phyloP scores from a whole-genome alignment of 2,329 filamentous ascomycete genomes.

The Colletotrichum sp. region DNA sequence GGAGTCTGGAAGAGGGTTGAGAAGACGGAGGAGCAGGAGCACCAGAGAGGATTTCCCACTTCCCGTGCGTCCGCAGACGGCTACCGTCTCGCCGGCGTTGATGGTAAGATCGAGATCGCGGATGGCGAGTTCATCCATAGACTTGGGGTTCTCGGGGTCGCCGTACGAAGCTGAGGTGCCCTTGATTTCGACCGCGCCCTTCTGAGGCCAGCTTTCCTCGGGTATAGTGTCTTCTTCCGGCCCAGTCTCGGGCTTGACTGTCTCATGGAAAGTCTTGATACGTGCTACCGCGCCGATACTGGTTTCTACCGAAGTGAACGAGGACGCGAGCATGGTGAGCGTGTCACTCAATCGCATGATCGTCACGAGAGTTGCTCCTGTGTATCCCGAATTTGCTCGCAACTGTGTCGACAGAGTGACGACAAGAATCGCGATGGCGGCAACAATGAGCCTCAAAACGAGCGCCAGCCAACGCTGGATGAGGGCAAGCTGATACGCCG shows the following conservation, averaged over 20 bases:
- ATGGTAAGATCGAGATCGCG: conserved; percentile 32
- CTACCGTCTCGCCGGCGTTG: conserved; percentile 35
- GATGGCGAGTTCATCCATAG: conserved; percentile 25
- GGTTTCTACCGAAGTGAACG: conserved; percentile 36
- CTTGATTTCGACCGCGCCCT: conserved; percentile 32
- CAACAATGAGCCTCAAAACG: conserved; percentile 53
- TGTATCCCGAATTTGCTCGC: conserved; percentile 38
- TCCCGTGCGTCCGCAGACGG: conserved; percentile 41
- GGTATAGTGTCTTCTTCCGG: conserved; percentile 21
- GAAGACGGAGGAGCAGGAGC: conserved; percentile 42
- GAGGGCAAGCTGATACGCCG: conserved; percentile 61
- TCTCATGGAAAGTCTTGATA: conserved; percentile 31
- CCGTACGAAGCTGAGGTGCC: conserved; percentile 38
- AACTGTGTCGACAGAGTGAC: conserved; percentile 53
- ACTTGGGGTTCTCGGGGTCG: not conserved
- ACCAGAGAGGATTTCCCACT: conserved; percentile 51
- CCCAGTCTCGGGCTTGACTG: conserved; percentile 25
- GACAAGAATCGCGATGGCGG: conserved; percentile 50
- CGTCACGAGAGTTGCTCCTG: conserved; percentile 42
- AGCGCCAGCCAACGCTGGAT: conserved; percentile 64
- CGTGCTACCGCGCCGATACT: conserved; percentile 31
- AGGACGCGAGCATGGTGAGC: conserved; percentile 31
- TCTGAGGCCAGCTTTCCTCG: conserved; percentile 32
- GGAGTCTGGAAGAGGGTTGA: conserved; percentile 38
- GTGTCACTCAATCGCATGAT: conserved; percentile 39